Evolutionary conservation across 2,329 filamentous ascomycete species (phyloP), one percentile per base, ranked within the genome.

Genomic region (Aspergillus aculeatinus): DNA sequence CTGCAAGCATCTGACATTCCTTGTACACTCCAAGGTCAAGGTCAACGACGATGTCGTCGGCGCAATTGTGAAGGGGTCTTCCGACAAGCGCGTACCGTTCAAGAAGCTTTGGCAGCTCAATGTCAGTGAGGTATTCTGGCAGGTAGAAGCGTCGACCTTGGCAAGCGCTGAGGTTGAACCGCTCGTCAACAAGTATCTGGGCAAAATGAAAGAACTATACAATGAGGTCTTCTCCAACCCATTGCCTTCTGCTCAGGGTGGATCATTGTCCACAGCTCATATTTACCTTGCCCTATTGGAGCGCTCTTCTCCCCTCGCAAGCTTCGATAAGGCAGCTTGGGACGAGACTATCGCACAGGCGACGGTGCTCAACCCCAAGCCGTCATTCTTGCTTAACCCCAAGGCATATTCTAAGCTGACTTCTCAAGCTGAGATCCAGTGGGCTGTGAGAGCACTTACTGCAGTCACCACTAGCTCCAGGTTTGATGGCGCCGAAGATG

Each of bases 361-460:
- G 11, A 81, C 96, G 61, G 82, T 83, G 2, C 75, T 87, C 42
- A 87, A 88, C n/a, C 87, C 91, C 0, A 96, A 96, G 73, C 88
- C 90, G 14, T 96, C 94, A 0, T 95, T 96, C 73, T 80, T 98
- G 21, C 82, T 98, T 5, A 96, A 91, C 69, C 84, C 89, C 35
- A 89, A 90, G 62, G 86, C 96, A 5, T 98, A 95, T 76, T 87
- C 88, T 42, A 97, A 96, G 71, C 70, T 96, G 25, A 82, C 83
- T 2, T 78, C 82, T 0, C 87, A 89, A 58, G 90, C 93, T 56
- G 95, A 99, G 68, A 80, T 92, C 21, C 81, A 80, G 57, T 97
- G 95, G 91, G 83, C 91, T 55, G 80, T 88, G 48, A 85, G 87
- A 64, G 89, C 92, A 31, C 79, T 98, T 52, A 79, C 84, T 16